phyloP scores from a whole-genome alignment of 257 asterid genomes.

The Datura wrightii region DNA sequence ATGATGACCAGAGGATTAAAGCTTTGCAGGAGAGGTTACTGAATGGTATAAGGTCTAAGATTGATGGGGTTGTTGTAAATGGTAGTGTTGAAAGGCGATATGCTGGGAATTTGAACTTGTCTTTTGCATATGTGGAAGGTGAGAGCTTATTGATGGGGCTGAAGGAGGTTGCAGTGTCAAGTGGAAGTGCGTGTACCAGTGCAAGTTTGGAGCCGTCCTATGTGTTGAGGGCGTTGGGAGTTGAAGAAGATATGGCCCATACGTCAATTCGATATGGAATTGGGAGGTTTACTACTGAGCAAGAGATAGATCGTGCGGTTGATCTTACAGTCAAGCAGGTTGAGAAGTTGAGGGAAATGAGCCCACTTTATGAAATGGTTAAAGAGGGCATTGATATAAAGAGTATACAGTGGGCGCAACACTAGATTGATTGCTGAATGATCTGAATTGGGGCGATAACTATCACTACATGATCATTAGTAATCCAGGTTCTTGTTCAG shows the following conservation, averaged over 20 bases:
- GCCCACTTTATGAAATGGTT: slow-evolving; percentile 96
- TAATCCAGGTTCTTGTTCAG: slow-evolving; percentile 26
- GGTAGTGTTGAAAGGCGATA: slow-evolving; percentile 90
- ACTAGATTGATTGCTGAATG: slow-evolving; percentile 41
- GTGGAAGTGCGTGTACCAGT: slow-evolving; percentile 98
- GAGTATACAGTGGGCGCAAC: slow-evolving; percentile 92
- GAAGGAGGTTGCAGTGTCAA: slow-evolving; percentile 96
- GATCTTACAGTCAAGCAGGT: slow-evolving; percentile 93
- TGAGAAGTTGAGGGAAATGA: slow-evolving; percentile 93
- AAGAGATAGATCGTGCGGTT: slow-evolving; percentile 83
- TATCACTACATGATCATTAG: slow-evolving; percentile 4
- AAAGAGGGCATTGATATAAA: slow-evolving; percentile 93
- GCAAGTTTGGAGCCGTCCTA: slow-evolving; percentile 98
- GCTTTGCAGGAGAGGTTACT: slow-evolving; percentile 67
- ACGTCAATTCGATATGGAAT: slow-evolving; percentile 96
- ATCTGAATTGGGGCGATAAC: not conserved
- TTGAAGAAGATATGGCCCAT: slow-evolving; percentile 98
- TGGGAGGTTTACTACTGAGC: slow-evolving; percentile 94
- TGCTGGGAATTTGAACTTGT: slow-evolving; percentile 86
- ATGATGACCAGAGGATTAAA: slow-evolving; percentile 72
- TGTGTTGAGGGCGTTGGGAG: slow-evolving; percentile 96
- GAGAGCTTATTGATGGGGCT: slow-evolving; percentile 98
- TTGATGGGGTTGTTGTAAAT: slow-evolving; percentile 88
- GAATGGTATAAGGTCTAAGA: slow-evolving; percentile 67
- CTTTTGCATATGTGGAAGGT: slow-evolving; percentile 95